A percentile compares a stretch with the other conserved stretches of the same genome.
These are phyloP conservation scores for Wickerhamomyces canadensis DNA, from an alignment of 805 yeast genomes.

Conservation along the genomic window DNA sequence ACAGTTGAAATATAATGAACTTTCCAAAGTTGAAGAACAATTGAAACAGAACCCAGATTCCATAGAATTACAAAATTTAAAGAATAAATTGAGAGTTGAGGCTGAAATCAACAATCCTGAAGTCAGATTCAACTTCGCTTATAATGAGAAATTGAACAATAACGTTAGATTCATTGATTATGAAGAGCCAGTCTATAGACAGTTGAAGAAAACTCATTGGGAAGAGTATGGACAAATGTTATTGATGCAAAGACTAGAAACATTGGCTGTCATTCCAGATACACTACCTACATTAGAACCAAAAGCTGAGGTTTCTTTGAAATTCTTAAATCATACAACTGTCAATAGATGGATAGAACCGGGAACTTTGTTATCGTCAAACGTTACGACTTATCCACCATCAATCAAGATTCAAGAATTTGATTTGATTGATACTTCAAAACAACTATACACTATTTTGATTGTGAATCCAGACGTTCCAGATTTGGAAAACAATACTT, in stretches of 20 bases:
- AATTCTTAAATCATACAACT: constrained; percentile 65
- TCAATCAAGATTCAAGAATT: constrained; percentile 70
- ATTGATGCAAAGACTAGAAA: constrained; percentile 88
- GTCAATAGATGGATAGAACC: constrained; percentile 72
- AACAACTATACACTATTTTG: constrained; percentile 65
- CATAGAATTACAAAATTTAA: constrained; percentile 20
- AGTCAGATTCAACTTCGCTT: constrained; percentile 63
- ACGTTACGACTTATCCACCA: constrained; percentile 74
- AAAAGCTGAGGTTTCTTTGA: constrained; percentile 63
- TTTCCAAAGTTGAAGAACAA: constrained; percentile 31
- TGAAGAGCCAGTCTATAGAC: constrained; percentile 74
- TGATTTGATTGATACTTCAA: constrained; percentile 34
- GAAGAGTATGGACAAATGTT: constrained; percentile 62
- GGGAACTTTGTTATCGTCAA: constrained; percentile 68
- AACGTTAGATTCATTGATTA: constrained; percentile 51
- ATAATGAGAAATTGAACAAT: constrained; percentile 32
- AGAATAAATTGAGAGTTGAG: constrained; percentile 35
- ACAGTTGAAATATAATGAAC: constrained; percentile 35
- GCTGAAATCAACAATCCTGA: constrained; percentile 84
- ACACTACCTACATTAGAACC: constrained; percentile 89
- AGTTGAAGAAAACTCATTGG: constrained; percentile 68
- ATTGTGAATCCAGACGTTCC: constrained; percentile 93
- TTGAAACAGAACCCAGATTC: constrained; percentile 14
- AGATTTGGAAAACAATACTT: constrained; percentile 62
- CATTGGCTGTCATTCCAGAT: constrained; percentile 82